Base-by-base conservation (phyloP, 2,329 filamentous ascomycete genomes). In the Rutstroemia sydowiana region DNA sequence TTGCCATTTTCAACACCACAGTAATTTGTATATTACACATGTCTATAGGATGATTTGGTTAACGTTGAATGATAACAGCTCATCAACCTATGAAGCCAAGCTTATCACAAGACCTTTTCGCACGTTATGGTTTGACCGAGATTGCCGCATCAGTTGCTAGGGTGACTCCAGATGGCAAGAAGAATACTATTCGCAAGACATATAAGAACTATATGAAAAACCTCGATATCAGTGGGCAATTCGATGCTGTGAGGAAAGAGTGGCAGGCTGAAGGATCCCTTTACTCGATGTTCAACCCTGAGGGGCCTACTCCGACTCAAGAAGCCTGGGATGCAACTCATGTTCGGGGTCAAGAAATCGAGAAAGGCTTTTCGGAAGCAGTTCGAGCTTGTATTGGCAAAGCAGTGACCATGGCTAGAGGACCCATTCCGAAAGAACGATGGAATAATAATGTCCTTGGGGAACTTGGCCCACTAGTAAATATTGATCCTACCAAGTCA, bases 201-300 rank as follows among this genome's bases (percentile, higher is more conserved):
- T 85, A 84, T 71, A 85, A 85, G 67, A 80, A 80, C 48, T 79
- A 84, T 58, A 81, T 85, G 65, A 84, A 84, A 71, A 76, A 75
- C 42, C 69, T 84, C 30, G 79, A 78, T 32, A 72, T 85, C 23
- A 75, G 75, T 48, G 81, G 81, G 9, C 76, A 80, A 54, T 85
- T 82, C 59, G 81, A 84, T 59, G 71, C 72, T 3, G 69, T 73
- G 26, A 81, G 80, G 68, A 77, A 78, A 60, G 77, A 81, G 39
- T 68, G 72, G 18, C 70, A 74, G 34, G 30, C 32, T 5, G 45
- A 41, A 6, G 40, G 39, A 31, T 71, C 72, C 7, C 71, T 72
- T 0, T 73, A 76, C 26, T 68, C 70, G 36, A 69, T 85, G 66
- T 58, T 79, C 32, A 67, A 68, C 51, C 67, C 73, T 3, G n/a